These are phyloP conservation scores for Eucalyptus victrix DNA, from an alignment of 345 rosid genomes.

Conservation along the genomic window DNA sequence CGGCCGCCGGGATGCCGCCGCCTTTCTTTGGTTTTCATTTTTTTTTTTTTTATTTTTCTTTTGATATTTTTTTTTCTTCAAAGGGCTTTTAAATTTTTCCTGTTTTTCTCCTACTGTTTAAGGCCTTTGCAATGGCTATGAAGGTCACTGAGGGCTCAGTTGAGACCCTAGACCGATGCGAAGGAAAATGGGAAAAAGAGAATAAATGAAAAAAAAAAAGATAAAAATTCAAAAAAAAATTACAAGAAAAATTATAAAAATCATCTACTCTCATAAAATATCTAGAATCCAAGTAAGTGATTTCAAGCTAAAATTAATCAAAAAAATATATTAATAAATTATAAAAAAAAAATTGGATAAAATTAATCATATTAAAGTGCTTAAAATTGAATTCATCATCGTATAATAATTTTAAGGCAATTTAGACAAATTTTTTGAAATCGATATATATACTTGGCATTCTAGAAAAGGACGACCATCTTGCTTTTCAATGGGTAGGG, in stretches of 20 bases:
- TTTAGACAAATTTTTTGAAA: not conserved
- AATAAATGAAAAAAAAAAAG: not conserved
- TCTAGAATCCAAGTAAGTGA: rapidly evolving
- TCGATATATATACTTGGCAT: not conserved
- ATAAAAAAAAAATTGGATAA: not conserved
- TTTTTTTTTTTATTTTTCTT: no score
- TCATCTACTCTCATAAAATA: rapidly evolving
- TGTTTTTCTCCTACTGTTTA: rapidly evolving
- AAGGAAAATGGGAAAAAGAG: not conserved
- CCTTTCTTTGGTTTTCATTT: no score
- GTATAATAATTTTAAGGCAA: not conserved
- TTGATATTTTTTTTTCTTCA: not conserved
- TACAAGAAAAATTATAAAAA: not conserved
- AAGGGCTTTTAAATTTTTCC: no score
- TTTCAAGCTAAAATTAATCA: rapidly evolving
- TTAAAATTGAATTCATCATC: not conserved
- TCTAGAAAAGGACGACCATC: not conserved
- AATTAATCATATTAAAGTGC: rapidly evolving
- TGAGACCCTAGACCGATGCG: not conserved
- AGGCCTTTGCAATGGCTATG: rapidly evolving
- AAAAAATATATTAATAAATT: not conserved
- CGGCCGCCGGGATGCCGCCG: no score
- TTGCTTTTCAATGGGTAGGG: not conserved
- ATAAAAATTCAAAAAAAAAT: not conserved
- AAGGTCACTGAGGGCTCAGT: not conserved